Evolutionary conservation across 768 basidiomycete species (phyloP).

Genomic region (Wakefieldia striispora): DNA sequence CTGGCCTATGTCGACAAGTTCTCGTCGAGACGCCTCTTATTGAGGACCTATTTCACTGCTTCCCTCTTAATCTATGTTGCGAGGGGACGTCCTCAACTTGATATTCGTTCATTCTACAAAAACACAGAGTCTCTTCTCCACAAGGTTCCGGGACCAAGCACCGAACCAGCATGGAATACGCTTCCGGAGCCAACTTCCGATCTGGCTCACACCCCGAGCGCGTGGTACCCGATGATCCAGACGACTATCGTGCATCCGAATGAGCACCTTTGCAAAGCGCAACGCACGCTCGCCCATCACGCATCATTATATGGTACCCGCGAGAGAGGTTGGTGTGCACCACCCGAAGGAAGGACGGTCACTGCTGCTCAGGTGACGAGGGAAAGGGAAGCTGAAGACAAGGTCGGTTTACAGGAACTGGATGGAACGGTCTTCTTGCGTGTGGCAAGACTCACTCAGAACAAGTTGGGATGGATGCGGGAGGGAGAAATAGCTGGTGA

Average conservation of each 20-base stretch:
- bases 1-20: constrained; percentile 34
- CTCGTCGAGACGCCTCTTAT: constrained; percentile 24
- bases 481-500: constrained; percentile 34
- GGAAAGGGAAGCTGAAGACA: constrained; percentile 27
- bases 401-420: constrained; percentile 26
- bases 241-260: constrained; percentile 54
- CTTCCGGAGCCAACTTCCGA: constrained; percentile 33
- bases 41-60: constrained; percentile 29
- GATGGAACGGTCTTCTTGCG: constrained; percentile 69
- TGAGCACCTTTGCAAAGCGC: constrained; percentile 50
- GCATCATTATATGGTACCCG: constrained; percentile 42
- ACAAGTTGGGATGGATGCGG: constrained; percentile 38
- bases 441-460: constrained; percentile 49
- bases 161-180: constrained; percentile 24
- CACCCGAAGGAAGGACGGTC: constrained; percentile 10
- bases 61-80: constrained; percentile 31
- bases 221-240: constrained; percentile 57
- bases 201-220: constrained; percentile 43
- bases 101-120: constrained; percentile 32
- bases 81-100: constrained; percentile 33
- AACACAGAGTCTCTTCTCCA: constrained; percentile 35
- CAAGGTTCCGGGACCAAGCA: constrained; percentile 16
- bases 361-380: constrained; percentile 16
- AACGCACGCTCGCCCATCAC: constrained; percentile 48
- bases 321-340: constrained; percentile 23